Evolutionary conservation across 164 flowering plant species (phyloP), one percentile per base, ranked within the genome.

Genomic region (Aristolochia fimbriata): DNA sequence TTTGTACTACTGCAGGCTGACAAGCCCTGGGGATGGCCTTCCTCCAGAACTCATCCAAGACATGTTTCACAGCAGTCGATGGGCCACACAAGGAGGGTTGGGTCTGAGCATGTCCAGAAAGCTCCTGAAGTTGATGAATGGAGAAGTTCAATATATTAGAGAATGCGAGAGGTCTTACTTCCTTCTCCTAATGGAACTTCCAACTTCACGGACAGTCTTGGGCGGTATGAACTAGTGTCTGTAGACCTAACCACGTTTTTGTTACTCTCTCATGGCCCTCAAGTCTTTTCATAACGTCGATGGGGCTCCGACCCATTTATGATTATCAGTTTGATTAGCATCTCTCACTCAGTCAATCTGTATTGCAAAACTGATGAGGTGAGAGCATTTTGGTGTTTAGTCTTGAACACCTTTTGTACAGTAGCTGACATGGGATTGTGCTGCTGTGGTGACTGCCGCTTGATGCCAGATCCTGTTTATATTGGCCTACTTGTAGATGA

Each of bases 71-170:
- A 76, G 76, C 72, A 77, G 80, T 60, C 59, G 60, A 46, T 88
- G 96, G 93, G 72, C 51, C 62, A 83, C 83, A 19, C 78, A 78
- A 45, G 96, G 86, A 72, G 96, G 96, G 43, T 51, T 88, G 33
- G 91, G 85, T 16, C 72, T 88, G 58, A 83, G 92, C 83, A 81
- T 84, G 79, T 81, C 87, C 78, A 67, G 91, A 58, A 88, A 83
- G 74, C 81, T 88, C 58, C 58, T 88, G 52, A 86, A 80, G 83
- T 79, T 77, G 48, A 86, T 88, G 86, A 76, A 72, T 67, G 90
- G 96, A n/a, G 86, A 86, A 65, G 91, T 86, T 62, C 92, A 84
- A 66, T 88, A 88, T 51, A 84, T 83, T 58, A 78, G 92, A 72
- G 96, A 84, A 64, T 82, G 88, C 0, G 88, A 88, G 68, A 76